phyloP scores from a whole-genome alignment of 371 early-diverging fungal species.

The Mortierella sp. region DNA sequence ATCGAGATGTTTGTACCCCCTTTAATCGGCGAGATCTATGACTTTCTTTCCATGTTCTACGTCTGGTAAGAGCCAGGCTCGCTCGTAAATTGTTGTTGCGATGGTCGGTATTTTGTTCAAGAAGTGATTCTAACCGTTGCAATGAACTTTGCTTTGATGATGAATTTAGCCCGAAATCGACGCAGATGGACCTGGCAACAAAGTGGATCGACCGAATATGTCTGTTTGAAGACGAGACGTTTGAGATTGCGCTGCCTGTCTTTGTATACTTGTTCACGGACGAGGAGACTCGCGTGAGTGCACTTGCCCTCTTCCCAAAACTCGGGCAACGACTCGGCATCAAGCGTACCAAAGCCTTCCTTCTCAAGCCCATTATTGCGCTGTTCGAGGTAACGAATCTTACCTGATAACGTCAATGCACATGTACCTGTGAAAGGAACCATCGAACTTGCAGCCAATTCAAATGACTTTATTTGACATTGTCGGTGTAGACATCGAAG shows the following conservation, averaged over 20 bases:
- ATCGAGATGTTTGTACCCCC: conserved; percentile 68
- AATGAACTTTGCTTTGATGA: not conserved
- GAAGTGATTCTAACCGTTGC: not conserved
- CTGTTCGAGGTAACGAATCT: conserved; percentile 73
- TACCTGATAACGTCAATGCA: no score
- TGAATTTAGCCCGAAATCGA: conserved; percentile 24
- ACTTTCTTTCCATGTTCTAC: conserved; percentile 71
- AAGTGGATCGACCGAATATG: conserved; percentile 75
- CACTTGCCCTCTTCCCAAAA: conserved; percentile 69
- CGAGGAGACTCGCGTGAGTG: conserved; percentile 64
- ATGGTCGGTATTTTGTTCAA: no score
- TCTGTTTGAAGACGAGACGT: conserved; percentile 71
- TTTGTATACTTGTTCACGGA: conserved; percentile 69
- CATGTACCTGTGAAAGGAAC: no score
- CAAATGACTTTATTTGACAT: not conserved
- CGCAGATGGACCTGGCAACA: conserved; percentile 61
- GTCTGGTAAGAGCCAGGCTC: conserved; percentile 60
- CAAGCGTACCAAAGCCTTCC: conserved; percentile 63
- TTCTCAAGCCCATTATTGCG: conserved; percentile 71
- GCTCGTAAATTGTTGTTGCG: not conserved
- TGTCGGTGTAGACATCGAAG: conserved; percentile 60
- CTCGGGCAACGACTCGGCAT: conserved; percentile 71
- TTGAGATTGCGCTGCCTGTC: conserved; percentile 70
- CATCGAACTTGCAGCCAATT: no score
- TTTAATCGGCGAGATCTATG: conserved; percentile 72